A percentile compares a stretch with the other conserved stretches of the same genome.
phyloP scores from a whole-genome alignment of 352 stramenopile species.

The Ophiocytium majus region DNA sequence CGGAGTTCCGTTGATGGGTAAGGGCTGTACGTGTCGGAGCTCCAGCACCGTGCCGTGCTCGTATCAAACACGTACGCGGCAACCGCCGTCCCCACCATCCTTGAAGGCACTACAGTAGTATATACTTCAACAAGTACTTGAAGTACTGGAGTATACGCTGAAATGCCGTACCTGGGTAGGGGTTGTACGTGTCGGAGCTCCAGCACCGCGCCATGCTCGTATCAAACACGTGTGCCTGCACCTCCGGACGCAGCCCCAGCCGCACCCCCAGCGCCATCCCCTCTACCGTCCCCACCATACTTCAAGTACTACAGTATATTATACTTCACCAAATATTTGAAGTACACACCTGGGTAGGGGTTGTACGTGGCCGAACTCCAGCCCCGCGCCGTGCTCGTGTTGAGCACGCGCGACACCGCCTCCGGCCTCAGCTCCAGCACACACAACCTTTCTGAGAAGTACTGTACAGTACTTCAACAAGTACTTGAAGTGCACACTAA shows the following conservation, averaged over 20 bases:
- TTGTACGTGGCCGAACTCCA: conserved; percentile 94
- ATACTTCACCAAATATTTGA: no score
- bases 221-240: conserved; percentile 89
- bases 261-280: conserved; percentile 91
- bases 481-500: no score
- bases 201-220: conserved; percentile 92
- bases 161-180: conserved; percentile 84
- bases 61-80: conserved; percentile 87
- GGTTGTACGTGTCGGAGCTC: conserved; percentile 90
- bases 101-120: no score
- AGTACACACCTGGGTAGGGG: conserved; percentile 86
- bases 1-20: no score
- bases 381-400: conserved; percentile 91
- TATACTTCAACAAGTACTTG: no score
- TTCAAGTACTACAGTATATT: neutral
- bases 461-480: no score
- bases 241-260: conserved; percentile 84
- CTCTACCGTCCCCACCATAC: conserved; percentile 75
- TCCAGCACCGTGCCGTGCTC: conserved; percentile 94
- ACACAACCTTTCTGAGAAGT: no score
- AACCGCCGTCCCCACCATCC: conserved; percentile 75
- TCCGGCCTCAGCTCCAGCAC: conserved; percentile 87
- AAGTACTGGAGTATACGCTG: no score
- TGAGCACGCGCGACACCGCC: conserved; percentile 85
- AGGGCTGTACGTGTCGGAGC: conserved; percentile 88